phyloP scores from a whole-genome alignment of 768 basidiomycete species.

The Lactifluus pinguis region DNA sequence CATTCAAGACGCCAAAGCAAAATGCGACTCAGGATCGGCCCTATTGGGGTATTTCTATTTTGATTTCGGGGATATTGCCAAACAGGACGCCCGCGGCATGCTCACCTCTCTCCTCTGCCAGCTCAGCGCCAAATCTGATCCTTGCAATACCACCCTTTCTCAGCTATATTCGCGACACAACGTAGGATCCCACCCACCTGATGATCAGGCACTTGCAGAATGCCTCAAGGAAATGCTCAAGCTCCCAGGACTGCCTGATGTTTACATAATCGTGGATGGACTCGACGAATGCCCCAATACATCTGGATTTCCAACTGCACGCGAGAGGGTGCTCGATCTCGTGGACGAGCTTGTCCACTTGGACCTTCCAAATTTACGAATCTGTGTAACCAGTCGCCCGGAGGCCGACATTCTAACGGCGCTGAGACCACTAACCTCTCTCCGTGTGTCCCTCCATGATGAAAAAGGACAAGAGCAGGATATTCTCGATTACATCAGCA shows the following conservation, averaged over 20 bases:
- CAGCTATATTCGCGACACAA: background rate
- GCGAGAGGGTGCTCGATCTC: background rate
- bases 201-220: background rate
- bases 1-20: background rate
- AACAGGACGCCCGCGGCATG: no score
- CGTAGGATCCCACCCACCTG: background rate
- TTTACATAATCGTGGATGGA: background rate
- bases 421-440: background rate
- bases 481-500: background rate
- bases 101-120: background rate
- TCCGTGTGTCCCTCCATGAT: background rate
- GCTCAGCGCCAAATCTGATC: background rate
- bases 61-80: no score
- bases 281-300: slow-evolving; percentile 6
- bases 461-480: background rate
- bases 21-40: background rate
- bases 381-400: slow-evolving; percentile 1
- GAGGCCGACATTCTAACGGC: background rate
- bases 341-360: background rate
- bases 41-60: background rate
- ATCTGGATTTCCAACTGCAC: background rate
- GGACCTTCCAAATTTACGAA: background rate
- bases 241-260: background rate
- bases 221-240: background rate
- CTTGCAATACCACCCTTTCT: background rate